phyloP scores from a whole-genome alignment of 225 moss, liverwort and hornwort species.

The Marchantia polymorpha region DNA sequence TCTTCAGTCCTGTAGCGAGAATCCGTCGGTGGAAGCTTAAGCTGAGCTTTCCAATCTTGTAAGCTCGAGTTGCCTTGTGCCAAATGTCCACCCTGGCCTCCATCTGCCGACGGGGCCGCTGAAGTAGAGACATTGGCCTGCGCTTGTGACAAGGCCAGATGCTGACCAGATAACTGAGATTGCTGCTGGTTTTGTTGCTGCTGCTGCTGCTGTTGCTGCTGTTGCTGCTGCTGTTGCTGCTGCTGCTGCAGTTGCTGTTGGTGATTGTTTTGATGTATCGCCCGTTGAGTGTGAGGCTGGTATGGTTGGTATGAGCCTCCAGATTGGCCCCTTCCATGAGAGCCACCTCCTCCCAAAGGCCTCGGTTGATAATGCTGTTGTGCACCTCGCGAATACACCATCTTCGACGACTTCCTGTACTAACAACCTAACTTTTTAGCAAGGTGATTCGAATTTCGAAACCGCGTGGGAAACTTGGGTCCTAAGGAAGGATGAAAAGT shows the following conservation, averaged over 20 bases:
- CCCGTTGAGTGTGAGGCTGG: slow-evolving; percentile 34
- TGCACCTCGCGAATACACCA: slow-evolving; percentile 49
- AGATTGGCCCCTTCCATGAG: slow-evolving; percentile 46
- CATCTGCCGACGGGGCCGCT: slow-evolving; percentile 27
- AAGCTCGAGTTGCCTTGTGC: slow-evolving; percentile 39
- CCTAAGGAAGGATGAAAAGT: not conserved
- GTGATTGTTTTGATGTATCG: slow-evolving; percentile 26
- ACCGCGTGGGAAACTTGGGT: not conserved
- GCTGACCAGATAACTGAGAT: slow-evolving; percentile 30
- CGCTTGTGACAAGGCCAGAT: slow-evolving; percentile 19
- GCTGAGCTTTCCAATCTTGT: slow-evolving; percentile 50
- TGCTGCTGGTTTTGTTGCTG: slow-evolving; percentile 37
- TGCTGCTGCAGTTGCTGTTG: too few species aligned
- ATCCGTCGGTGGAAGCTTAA: slow-evolving; percentile 49
- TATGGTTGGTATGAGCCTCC: slow-evolving; percentile 49
- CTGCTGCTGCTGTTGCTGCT: slow-evolving; percentile 27
- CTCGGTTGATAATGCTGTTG: slow-evolving; percentile 56
- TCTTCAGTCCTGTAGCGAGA: slow-evolving; percentile 52
- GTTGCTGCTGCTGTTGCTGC: slow-evolving; percentile 33
- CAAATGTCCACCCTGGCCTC: slow-evolving; percentile 32
- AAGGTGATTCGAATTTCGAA: slow-evolving; percentile 13
- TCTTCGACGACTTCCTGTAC: slow-evolving; percentile 18
- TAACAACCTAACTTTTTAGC: slow-evolving; percentile 22
- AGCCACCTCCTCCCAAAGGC: slow-evolving; percentile 44
- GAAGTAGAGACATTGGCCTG: slow-evolving; percentile 29